Conservation (phyloP, 441 rosid species). For the Arabidopsis lyrata region DNA sequence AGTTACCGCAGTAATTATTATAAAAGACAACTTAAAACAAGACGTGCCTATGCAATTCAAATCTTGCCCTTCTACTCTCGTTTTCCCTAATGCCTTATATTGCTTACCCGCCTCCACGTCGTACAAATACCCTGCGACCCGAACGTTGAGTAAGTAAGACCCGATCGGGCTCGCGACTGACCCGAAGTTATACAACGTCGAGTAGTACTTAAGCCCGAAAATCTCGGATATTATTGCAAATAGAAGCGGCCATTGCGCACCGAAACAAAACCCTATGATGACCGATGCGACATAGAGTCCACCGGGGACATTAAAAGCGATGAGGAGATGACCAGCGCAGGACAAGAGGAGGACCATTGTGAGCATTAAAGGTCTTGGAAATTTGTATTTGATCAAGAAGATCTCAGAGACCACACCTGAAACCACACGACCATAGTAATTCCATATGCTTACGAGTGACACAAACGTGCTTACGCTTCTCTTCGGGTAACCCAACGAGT, state of each 20-base stretch:
- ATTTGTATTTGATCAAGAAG: conserved; percentile 56
- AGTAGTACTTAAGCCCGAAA: conserved; percentile 73
- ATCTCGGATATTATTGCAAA: conserved; percentile 74
- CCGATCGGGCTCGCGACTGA: conserved; percentile 71
- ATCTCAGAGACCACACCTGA: conserved; percentile 75
- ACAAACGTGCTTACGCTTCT: conserved; percentile 71
- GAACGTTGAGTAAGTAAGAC: conserved; percentile 59
- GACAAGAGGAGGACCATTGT: conserved; percentile 61
- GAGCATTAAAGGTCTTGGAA: conserved; percentile 66
- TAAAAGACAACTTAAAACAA: conserved; percentile 73
- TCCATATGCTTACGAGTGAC: conserved; percentile 89
- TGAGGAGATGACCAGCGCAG: conserved; percentile 68
- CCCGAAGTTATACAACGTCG: conserved; percentile 69
- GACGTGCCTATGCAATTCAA: conserved; percentile 61
- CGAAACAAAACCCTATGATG: conserved; percentile 81
- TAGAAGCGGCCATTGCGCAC: conserved; percentile 74
- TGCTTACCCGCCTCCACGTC: conserved; percentile 74
- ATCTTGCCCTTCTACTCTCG: conserved; percentile 44
- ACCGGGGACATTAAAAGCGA: conserved; percentile 64
- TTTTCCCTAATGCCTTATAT: conserved; percentile 46
- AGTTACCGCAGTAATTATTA: conserved; percentile 71
- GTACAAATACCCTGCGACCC: conserved; percentile 68
- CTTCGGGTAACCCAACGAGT: conserved; percentile 65
- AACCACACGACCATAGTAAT: conserved; percentile 70
- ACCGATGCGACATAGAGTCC: conserved; percentile 73